A percentile compares a stretch with the other conserved stretches of the same genome.
These are phyloP conservation scores for Sporothrix curviconia DNA, from an alignment of 2,329 filamentous ascomycete genomes.

Conservation along the genomic window DNA sequence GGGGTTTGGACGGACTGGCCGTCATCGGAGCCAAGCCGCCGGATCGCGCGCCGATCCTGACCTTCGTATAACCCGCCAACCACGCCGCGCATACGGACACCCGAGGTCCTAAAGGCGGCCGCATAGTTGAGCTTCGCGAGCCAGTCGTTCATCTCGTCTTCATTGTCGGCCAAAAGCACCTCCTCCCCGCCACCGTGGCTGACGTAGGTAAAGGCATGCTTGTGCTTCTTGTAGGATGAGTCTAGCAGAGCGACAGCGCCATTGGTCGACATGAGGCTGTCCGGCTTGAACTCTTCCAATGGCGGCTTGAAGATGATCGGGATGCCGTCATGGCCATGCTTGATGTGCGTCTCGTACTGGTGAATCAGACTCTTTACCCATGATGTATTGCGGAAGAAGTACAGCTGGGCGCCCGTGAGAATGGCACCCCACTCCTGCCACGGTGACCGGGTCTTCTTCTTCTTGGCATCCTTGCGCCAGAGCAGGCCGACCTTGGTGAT, in stretches of 20 bases:
- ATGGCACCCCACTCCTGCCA: constrained; percentile 99
- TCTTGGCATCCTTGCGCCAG: constrained; percentile 92
- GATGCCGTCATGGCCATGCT: constrained; percentile 64
- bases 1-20: constrained; percentile 58
- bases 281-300: constrained; percentile 85
- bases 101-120: constrained; percentile 84
- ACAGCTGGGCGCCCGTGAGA: constrained; percentile 91
- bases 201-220: constrained; percentile 88
- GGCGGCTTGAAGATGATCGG: constrained; percentile 88
- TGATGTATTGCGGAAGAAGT: constrained; percentile 86
- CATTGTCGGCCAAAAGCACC: constrained; percentile 81
- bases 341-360: constrained; percentile 78
- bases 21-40: constrained; percentile 59
- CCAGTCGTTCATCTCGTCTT: constrained; percentile 94
- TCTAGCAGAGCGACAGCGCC: constrained; percentile 86
- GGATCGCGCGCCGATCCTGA: constrained; percentile 64
- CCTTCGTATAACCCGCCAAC: constrained; percentile 80
- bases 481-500: constrained; percentile 91
- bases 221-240: constrained; percentile 85
- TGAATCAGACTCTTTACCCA: constrained; percentile 90
- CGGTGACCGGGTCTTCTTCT: constrained; percentile 86
- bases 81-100: constrained; percentile 83
- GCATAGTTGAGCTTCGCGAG: constrained; percentile 93
- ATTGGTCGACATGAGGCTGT: constrained; percentile 87
- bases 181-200: constrained; percentile 83